Base-by-base conservation (phyloP, 805 yeast genomes). In the Barnettozyma salicaria region DNA sequence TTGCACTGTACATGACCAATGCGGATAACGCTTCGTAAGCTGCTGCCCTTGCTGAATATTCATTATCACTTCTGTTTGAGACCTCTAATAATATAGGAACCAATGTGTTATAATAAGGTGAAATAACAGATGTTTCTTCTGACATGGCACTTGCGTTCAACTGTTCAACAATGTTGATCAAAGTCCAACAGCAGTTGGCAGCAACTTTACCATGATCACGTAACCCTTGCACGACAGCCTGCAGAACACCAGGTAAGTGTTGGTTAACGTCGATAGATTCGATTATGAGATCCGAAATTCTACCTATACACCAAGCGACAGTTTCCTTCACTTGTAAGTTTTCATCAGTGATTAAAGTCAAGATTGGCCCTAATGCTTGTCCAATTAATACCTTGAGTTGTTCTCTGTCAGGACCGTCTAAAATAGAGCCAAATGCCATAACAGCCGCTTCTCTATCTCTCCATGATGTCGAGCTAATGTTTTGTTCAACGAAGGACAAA, bases 121-220 rank as follows among this genome's bases (percentile, higher is more conserved):
- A 82, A 65, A 92, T 70, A 18, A 78, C 70, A 22, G 84, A 76
- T 10, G 83, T 65, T 14, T 53, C 64, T 29, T 59, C 59, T 24
- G 60, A 58, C 2, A 72, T 65, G 9, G 76, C 76, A 37, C 73
- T 74, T 13, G 64, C 58, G 23, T 71, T 65, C 41, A 89, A 64
- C 62, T 88, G 96, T 61, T 90, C 97, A 19, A 85, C 73, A 47
- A 92, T 68, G 60, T 92, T 92, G 63, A 92, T 92, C 44, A 92
- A 68, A 6, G 97, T 80, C 98, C 98, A 92, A 61, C 97, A 87
- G 63, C 96, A 87, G 67, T 92, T 92, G n/a, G 96, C 87, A 3
- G 89, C 75, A 23, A 92, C 95, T 61, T 84, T 86, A 24, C 97
- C 87, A 58, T 87, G 94, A 59, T 89, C 97, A 48, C 73, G 75